Evolutionary conservation across 148 eudicot genomes (phyloP), one percentile per base, ranked within the genome.

Genomic region (Heliamphora exappendiculata): DNA sequence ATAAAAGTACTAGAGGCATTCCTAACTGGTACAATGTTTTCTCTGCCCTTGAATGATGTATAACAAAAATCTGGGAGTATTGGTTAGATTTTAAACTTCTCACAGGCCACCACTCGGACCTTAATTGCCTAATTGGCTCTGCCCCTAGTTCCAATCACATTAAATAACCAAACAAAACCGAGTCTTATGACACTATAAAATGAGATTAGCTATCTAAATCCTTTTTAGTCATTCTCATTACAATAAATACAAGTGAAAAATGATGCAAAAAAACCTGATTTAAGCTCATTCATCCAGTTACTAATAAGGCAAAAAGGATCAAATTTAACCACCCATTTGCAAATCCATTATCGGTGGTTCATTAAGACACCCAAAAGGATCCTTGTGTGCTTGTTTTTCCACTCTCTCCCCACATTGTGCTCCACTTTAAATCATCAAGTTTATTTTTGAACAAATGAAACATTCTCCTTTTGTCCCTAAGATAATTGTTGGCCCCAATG

Each of bases 181-280:
- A n/a, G n/a, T n/a, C n/a, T n/a, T n/a, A n/a, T n/a, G n/a, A n/a
- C n/a, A n/a, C n/a, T n/a, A n/a, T n/a, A n/a, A n/a, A n/a, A n/a
- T n/a, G n/a, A n/a, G n/a, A n/a, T n/a, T n/a, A n/a, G n/a, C n/a
- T n/a, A n/a, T n/a, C n/a, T n/a, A n/a, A n/a, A n/a, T n/a, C n/a
- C n/a, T n/a, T n/a, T n/a, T n/a, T n/a, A n/a, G n/a, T n/a, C n/a
- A 62, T 33, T 19, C 55, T 41, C 51, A 53, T 71, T 45, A 71
- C 45, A 28, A 47, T 70, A 3, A 50, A 70, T 47, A 17, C 57
- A 26, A 70, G 39, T 16, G 58, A 49, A 41, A 60, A 28, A 64
- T 66, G 70, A 66, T 26, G 28, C 49, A 66, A 49, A n/a, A 19
- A 20, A 3, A 7, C 26, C 22, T 31, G 12, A 55, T 55, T 16